Percentiles rank a stretch among this genome's conserved stretches.
Conservation (phyloP, 2,329 filamentous ascomycete genomes). For the Xylaria sp. region DNA sequence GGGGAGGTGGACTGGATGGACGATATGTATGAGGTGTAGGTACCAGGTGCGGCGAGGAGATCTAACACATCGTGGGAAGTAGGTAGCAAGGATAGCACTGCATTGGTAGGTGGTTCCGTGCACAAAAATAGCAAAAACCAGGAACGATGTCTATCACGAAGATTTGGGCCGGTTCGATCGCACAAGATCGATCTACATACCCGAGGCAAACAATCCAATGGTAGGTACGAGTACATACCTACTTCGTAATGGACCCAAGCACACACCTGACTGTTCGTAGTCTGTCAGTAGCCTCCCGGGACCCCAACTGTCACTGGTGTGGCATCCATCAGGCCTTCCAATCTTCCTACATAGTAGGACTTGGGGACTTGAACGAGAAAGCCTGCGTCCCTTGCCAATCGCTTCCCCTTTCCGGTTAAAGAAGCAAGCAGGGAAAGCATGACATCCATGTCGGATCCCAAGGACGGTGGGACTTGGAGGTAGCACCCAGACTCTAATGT, state of each 20-base stretch:
- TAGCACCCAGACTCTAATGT: no score
- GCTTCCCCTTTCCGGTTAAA: conserved; percentile 9
- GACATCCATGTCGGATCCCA: neutral
- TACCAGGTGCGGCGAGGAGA: neutral
- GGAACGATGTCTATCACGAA: neutral
- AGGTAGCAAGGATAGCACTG: neutral
- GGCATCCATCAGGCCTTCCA: conserved; percentile 7
- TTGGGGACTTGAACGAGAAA: conserved; percentile 5
- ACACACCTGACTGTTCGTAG: neutral
- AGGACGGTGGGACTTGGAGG: conserved; percentile 1
- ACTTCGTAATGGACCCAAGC: no score
- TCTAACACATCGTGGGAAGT: neutral
- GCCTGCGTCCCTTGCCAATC: conserved; percentile 3
- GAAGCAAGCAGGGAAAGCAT: conserved; percentile 4
- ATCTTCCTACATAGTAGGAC: neutral
- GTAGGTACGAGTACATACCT: neutral
- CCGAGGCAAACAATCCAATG: neutral
- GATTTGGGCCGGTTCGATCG: neutral
- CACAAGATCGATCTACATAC: conserved; percentile 4
- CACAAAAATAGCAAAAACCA: neutral
- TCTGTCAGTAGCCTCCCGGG: neutral
- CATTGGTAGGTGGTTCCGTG: neutral
- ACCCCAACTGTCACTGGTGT: neutral
- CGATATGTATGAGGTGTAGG: no score
- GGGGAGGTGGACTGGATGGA: neutral